Evolutionary conservation across 2,329 filamentous ascomycete genomes (phyloP).

Genomic region (Polychaeton citri): DNA sequence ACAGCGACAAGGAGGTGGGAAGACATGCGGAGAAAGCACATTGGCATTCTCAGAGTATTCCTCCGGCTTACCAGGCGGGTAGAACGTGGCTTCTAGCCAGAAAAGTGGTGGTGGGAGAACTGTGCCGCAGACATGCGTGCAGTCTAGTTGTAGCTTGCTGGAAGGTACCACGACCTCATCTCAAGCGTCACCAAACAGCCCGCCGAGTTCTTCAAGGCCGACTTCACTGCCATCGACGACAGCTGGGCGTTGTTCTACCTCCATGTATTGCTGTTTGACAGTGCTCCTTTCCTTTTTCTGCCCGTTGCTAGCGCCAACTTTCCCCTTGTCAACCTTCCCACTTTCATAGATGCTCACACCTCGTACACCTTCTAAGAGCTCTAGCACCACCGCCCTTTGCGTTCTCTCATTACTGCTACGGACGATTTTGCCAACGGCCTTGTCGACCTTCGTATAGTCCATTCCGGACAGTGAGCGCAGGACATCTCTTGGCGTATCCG

Average conservation of each 20-base stretch:
- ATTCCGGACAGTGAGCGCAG: slow-evolving; percentile 73
- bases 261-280: slow-evolving; percentile 27
- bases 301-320: not conserved
- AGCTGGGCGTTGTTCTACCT: slow-evolving; percentile 22
- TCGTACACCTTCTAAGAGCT: slow-evolving; percentile 72
- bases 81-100: too few species aligned
- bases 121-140: too few species aligned
- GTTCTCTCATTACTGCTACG: slow-evolving; percentile 45
- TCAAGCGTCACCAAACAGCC: slow-evolving; percentile 27
- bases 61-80: too few species aligned
- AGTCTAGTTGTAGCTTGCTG: too few species aligned
- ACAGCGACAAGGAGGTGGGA: too few species aligned
- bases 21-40: too few species aligned
- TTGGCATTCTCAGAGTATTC: too few species aligned
- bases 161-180: too few species aligned
- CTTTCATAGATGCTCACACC: slow-evolving; percentile 89
- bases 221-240: slow-evolving; percentile 27
- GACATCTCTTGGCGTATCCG: slow-evolving; percentile 57
- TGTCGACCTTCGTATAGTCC: slow-evolving; percentile 50
- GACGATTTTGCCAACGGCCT: slow-evolving; percentile 28
- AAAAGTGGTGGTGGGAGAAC: too few species aligned
- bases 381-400: slow-evolving; percentile 69
- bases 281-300: not conserved
- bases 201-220: slow-evolving; percentile 29
- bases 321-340: slow-evolving; percentile 52